Evolutionary conservation across 73 alveolate genomes (phyloP).

Genomic region (Blepharisma japonicum): DNA sequence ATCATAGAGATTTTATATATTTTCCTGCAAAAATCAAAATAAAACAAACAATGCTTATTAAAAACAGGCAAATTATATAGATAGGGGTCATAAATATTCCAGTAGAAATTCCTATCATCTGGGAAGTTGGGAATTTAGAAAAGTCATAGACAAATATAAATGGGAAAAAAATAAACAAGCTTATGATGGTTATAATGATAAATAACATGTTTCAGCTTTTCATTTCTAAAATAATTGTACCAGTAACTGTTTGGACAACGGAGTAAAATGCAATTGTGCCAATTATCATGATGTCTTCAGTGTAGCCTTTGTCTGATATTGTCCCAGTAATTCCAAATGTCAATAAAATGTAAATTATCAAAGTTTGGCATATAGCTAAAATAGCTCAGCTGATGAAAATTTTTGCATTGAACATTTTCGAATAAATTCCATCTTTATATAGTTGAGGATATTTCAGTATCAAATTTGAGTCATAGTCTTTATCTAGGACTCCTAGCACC

Average conservation of each 20-base stretch:
- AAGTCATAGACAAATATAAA: background rate
- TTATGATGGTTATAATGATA: background rate
- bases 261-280: constrained; percentile 9
- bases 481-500: constrained; percentile 4
- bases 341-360: background rate
- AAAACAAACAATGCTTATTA: no score
- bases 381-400: background rate
- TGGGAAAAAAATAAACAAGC: constrained; percentile 1
- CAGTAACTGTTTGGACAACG: background rate
- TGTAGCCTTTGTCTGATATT: background rate
- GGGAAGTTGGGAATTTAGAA: background rate
- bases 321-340: background rate
- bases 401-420: background rate
- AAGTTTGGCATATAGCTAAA: background rate
- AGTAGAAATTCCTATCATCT: background rate
- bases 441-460: background rate
- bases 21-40: no score
- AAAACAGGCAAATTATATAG: no score
- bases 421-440: constrained; percentile 6
- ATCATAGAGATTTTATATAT: no score
- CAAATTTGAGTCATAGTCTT: background rate
- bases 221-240: background rate
- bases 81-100: background rate
- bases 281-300: background rate
- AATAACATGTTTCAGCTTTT: background rate